Percentiles rank a stretch among this genome's conserved stretches.
phyloP scores from a whole-genome alignment of 345 rosid species.

The Lumnitzera racemosa region DNA sequence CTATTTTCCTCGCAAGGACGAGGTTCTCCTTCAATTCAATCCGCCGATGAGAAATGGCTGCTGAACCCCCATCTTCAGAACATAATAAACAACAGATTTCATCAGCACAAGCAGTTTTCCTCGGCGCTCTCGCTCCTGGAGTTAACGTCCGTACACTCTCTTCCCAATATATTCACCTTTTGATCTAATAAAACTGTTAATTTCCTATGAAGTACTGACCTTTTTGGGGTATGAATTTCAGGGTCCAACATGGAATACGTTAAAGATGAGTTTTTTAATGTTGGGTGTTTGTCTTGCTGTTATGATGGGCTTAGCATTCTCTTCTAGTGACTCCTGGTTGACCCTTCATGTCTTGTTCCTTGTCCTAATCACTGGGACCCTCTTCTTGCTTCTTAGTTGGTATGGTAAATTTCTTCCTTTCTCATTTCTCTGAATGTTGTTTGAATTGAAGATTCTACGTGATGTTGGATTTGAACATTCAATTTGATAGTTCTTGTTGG shows the following conservation, averaged over 20 bases:
- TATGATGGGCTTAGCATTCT: constrained; percentile 78
- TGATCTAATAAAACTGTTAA: neutral
- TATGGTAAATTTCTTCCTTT: constrained; percentile 44
- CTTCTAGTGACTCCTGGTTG: constrained; percentile 62
- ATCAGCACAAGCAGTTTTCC: constrained; percentile 65
- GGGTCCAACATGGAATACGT: constrained; percentile 80
- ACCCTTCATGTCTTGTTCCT: constrained; percentile 68
- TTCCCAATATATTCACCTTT: neutral
- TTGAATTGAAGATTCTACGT: too few relatives aligned
- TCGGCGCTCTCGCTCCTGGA: constrained; percentile 85
- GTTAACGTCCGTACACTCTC: constrained; percentile 49
- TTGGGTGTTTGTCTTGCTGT: constrained; percentile 61
- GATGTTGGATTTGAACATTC: too few relatives aligned
- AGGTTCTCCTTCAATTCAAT: too few relatives aligned
- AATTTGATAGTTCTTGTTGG: too few relatives aligned
- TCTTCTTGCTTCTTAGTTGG: constrained; percentile 84
- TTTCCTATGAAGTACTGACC: neutral
- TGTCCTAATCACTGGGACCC: constrained; percentile 56
- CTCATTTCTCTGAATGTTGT: neutral
- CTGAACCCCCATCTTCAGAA: neutral
- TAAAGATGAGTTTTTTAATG: constrained; percentile 66
- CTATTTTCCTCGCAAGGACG: too few relatives aligned
- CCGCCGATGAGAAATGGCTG: constrained; percentile 14
- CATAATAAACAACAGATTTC: constrained; percentile 20
- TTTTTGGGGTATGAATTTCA: constrained; percentile 23